phyloP scores from a whole-genome alignment of 2,329 filamentous ascomycete species.

The Aureobasidium sp. region DNA sequence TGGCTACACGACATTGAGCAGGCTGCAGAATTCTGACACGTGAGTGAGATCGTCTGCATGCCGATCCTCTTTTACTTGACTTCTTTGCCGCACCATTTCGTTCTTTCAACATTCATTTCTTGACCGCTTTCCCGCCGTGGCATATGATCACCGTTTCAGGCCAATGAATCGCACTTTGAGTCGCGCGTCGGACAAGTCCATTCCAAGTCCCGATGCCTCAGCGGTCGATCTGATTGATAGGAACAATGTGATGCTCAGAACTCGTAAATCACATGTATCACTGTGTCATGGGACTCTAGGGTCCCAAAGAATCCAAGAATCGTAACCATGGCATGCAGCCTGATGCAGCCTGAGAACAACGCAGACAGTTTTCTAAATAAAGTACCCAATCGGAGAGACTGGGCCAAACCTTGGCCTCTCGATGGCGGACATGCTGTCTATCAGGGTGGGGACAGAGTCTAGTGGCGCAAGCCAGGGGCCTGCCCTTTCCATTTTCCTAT shows the following conservation, averaged over 20 bases:
- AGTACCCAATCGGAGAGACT: constrained; percentile 11
- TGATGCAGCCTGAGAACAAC: constrained; percentile 9
- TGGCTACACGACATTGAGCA: constrained; percentile 3
- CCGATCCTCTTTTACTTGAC: not conserved
- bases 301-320: not conserved
- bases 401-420: not conserved
- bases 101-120: not conserved
- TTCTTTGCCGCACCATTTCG: not conserved
- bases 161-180: not conserved
- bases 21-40: constrained; percentile 13
- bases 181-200: not conserved
- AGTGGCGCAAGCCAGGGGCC: constrained; percentile 9
- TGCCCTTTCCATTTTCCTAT: constrained; percentile 8
- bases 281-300: constrained; percentile 7
- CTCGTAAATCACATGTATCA: not conserved
- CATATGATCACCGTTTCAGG: not conserved
- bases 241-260: not conserved
- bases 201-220: not conserved
- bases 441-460: not conserved
- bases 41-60: constrained; percentile 9
- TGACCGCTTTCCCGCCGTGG: not conserved
- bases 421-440: not conserved
- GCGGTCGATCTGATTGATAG: not conserved
- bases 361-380: constrained; percentile 10
- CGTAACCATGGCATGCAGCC: constrained; percentile 5